These are phyloP conservation scores for Leccinellum rugosiceps DNA, from an alignment of 768 basidiomycete genomes.

Conservation along the genomic window DNA sequence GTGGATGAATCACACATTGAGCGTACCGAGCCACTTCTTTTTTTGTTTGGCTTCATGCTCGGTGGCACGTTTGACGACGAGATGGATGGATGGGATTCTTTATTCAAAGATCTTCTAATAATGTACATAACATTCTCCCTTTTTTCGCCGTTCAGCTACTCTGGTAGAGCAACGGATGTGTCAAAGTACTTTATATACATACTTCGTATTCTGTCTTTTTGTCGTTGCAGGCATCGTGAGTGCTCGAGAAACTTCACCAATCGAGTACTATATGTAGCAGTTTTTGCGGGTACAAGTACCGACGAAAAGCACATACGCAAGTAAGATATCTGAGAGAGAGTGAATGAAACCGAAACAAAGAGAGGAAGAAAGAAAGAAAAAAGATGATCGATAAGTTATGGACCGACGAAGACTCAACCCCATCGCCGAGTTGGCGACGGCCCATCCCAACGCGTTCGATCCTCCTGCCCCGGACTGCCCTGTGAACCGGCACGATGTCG, in stretches of 20 bases:
- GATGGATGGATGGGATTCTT: not conserved
- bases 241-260: not conserved
- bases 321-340: constrained; percentile 9
- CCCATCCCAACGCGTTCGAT: constrained; percentile 26
- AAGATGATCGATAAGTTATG: constrained; percentile 29
- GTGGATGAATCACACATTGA: not conserved
- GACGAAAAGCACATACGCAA: not conserved
- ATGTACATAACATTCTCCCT: not conserved
- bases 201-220: constrained; percentile 2
- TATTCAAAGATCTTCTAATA: not conserved
- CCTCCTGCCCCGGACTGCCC: constrained; percentile 17
- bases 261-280: constrained; percentile 4
- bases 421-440: constrained; percentile 29
- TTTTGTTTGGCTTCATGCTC: not conserved
- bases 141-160: not conserved
- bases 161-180: not conserved
- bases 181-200: not conserved
- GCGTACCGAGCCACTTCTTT: not conserved
- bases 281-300: constrained; percentile 18
- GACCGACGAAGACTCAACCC: constrained; percentile 6
- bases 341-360: not conserved
- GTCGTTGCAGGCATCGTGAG: not conserved
- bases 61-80: no score
- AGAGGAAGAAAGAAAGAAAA: not conserved
- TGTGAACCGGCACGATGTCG: constrained; percentile 30